These are phyloP conservation scores for Curvularia eragrostidis DNA, from an alignment of 2,329 filamentous ascomycete species.

Conservation along the genomic window DNA sequence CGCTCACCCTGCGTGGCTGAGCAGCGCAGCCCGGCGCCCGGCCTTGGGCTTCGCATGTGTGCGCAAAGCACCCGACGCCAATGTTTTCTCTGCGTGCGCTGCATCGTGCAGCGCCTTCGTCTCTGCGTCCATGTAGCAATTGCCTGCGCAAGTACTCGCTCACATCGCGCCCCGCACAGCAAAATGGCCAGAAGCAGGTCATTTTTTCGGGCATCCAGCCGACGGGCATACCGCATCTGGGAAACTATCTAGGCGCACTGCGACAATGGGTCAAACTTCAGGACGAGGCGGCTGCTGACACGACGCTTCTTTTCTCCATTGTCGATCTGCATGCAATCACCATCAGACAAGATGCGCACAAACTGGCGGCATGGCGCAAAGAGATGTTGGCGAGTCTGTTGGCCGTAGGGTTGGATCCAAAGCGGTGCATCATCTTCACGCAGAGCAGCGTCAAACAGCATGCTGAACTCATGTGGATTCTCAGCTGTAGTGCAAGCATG, in stretches of 20 bases:
- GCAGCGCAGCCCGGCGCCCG: constrained; percentile 7
- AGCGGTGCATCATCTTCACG: constrained; percentile 79
- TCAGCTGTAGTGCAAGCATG: constrained; percentile 89
- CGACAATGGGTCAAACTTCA: constrained; percentile 86
- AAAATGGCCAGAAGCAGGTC: constrained; percentile 21
- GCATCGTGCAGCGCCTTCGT: constrained; percentile 24
- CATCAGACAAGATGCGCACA: constrained; percentile 65
- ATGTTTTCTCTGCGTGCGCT: constrained; percentile 32
- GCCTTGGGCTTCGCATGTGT: constrained; percentile 6
- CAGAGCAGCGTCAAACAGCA: constrained; percentile 81
- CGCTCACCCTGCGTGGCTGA: constrained; percentile 20
- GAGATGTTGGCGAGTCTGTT: constrained; percentile 81
- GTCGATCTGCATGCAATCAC: constrained; percentile 97
- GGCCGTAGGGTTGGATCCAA: constrained; percentile 81
- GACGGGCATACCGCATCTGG: constrained; percentile 90
- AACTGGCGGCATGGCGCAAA: constrained; percentile 69
- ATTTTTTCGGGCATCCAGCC: constrained; percentile 98
- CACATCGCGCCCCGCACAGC: background rate
- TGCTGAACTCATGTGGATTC: constrained; percentile 93
- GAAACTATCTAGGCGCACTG: constrained; percentile 92
- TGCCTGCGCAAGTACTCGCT: constrained; percentile 18
- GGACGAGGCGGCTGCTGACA: constrained; percentile 61
- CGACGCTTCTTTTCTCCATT: constrained; percentile 80
- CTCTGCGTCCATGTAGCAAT: constrained; percentile 15
- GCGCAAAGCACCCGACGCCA: constrained; percentile 19